Percentiles rank a stretch among this genome's conserved stretches.
These are phyloP conservation scores for Paspalum vaginatum DNA, from an alignment of 176 grass and related monocot species.

Conservation along the genomic window DNA sequence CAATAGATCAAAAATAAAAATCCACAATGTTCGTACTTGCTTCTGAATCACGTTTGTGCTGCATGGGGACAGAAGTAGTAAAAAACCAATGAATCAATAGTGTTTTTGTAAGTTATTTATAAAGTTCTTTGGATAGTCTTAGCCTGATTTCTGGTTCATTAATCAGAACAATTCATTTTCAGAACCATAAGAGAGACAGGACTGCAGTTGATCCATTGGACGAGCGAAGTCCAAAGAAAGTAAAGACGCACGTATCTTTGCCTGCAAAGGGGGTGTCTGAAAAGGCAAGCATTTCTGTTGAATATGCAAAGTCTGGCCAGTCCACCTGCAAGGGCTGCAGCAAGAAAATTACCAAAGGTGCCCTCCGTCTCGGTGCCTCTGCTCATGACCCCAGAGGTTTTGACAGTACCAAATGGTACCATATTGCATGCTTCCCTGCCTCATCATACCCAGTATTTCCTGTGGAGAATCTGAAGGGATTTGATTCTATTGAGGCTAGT, in stretches of 20 bases:
- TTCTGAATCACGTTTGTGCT: not conserved
- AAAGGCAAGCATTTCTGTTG: conserved; percentile 30
- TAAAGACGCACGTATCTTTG: conserved; percentile 37
- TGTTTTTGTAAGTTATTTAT: not conserved
- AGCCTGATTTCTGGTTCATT: not conserved
- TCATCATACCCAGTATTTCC: conserved; percentile 27
- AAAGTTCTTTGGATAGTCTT: not conserved
- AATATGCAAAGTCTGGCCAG: conserved; percentile 48
- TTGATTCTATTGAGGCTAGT: conserved; percentile 58
- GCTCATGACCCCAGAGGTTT: conserved; percentile 52
- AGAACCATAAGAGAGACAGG: conserved; percentile 43
- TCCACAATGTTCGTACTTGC: not conserved
- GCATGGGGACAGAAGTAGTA: not conserved
- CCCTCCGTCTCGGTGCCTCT: conserved; percentile 49
- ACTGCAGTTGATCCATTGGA: too few relatives aligned
- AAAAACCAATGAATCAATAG: not conserved
- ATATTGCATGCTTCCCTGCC: conserved; percentile 61
- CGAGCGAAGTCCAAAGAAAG: too few relatives aligned
- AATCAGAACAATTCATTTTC: conserved; percentile 25
- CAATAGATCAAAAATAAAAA: not conserved
- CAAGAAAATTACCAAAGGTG: conserved; percentile 34
- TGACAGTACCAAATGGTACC: conserved; percentile 64
- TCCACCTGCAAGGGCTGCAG: conserved; percentile 46
- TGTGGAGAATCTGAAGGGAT: conserved; percentile 57
- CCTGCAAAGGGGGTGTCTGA: conserved; percentile 45